Evolutionary conservation across 2,329 filamentous ascomycete species (phyloP).

Genomic region (Phyllosticta capitalensis): DNA sequence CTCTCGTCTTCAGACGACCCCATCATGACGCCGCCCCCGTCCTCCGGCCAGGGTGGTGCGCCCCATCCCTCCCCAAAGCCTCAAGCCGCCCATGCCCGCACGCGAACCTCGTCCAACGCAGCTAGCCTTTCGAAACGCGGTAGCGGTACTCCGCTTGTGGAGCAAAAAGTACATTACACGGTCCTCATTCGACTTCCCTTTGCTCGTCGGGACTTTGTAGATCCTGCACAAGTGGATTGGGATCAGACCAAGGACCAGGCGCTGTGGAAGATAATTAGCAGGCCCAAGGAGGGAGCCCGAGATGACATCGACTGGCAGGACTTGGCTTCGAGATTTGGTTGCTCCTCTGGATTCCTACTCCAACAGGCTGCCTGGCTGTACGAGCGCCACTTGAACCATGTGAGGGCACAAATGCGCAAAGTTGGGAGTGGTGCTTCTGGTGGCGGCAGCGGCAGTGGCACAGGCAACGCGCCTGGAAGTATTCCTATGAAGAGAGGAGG

Average conservation of each 20-base stretch:
- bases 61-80: not conserved
- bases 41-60: not conserved
- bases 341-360: slow-evolving; percentile 78
- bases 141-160: not conserved
- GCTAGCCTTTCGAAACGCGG: slow-evolving; percentile 2
- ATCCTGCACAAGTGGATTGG: slow-evolving; percentile 85
- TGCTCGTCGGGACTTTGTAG: slow-evolving; percentile 74
- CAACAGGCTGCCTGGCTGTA: slow-evolving; percentile 93
- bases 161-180: slow-evolving; percentile 42
- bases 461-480: slow-evolving; percentile 32
- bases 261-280: slow-evolving; percentile 83
- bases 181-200: slow-evolving; percentile 88
- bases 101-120: slow-evolving; percentile 4
- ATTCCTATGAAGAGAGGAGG: slow-evolving; percentile 42
- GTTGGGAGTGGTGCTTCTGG: slow-evolving; percentile 50
- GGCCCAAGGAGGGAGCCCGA: slow-evolving; percentile 20
- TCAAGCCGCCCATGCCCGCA: not conserved
- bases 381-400: slow-evolving; percentile 80
- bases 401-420: slow-evolving; percentile 81
- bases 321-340: slow-evolving; percentile 62
- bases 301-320: slow-evolving; percentile 10
- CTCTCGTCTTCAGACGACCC: not conserved
- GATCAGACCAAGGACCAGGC: slow-evolving; percentile 75
- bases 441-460: slow-evolving; percentile 43
- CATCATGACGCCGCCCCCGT: not conserved